Evolutionary conservation across 768 basidiomycete species (phyloP).

Genomic region (Lactarius vividus): DNA sequence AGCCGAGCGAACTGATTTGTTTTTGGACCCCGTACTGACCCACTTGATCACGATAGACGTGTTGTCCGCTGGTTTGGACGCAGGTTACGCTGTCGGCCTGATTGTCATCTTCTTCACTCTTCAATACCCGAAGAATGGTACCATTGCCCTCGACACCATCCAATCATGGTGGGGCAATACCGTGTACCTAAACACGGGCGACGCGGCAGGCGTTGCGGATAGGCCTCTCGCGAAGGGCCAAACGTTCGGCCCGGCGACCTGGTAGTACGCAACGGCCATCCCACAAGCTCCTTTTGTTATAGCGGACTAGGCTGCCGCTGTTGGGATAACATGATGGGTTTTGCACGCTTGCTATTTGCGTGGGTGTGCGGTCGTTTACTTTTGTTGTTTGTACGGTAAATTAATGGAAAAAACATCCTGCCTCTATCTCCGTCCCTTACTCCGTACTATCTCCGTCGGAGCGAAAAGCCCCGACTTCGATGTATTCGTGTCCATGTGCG

Average conservation of each 20-base stretch:
- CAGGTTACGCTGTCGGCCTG: slow-evolving; percentile 59
- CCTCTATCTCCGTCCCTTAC: background rate
- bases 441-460: background rate
- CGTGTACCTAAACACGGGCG: slow-evolving; percentile 35
- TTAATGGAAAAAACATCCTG: background rate
- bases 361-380: background rate
- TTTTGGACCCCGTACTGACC: slow-evolving; percentile 2
- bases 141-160: slow-evolving; percentile 52
- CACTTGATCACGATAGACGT: slow-evolving; percentile 45
- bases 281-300: background rate
- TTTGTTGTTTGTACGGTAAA: background rate
- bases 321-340: background rate
- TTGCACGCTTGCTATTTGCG: background rate
- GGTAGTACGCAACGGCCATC: background rate
- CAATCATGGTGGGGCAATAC: slow-evolving; percentile 74
- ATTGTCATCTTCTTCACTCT: slow-evolving; percentile 59
- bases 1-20: slow-evolving; percentile 23
- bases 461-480: background rate
- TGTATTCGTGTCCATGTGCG: background rate
- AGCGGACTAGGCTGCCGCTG: too few relatives aligned
- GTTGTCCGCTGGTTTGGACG: slow-evolving; percentile 68
- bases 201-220: slow-evolving; percentile 28
- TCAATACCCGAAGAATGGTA: slow-evolving; percentile 63
- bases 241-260: slow-evolving; percentile 27
- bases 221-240: slow-evolving; percentile 10